A percentile compares a stretch with the other conserved stretches of the same genome.
Evolutionary conservation across 129 eudicot genomes (phyloP).

Genomic region (Scalesia atractyloides): DNA sequence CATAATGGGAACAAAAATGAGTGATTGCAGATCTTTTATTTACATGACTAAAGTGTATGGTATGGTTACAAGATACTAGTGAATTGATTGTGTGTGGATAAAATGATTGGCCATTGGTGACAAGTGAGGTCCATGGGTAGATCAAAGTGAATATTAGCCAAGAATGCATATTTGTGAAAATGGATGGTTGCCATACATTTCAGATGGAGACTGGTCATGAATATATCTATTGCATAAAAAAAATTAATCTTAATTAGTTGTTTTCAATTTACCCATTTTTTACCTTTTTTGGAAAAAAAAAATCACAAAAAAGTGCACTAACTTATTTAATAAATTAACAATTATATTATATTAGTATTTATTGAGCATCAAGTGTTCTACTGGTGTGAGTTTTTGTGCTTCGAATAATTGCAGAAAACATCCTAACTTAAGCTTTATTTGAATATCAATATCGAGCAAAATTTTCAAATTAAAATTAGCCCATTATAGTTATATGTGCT

Average conservation of each 20-base stretch:
- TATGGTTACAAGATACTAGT: not conserved
- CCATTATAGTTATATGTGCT: too few relatives aligned
- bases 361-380: too few relatives aligned
- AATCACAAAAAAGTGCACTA: too few relatives aligned
- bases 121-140: conserved; percentile 29
- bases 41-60: conserved; percentile 8
- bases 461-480: too few relatives aligned
- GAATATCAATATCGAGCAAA: too few relatives aligned
- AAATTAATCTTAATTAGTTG: not conserved
- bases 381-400: too few relatives aligned
- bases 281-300: too few relatives aligned
- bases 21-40: conserved; percentile 1
- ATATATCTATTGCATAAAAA: not conserved
- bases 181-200: conserved; percentile 25
- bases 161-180: conserved; percentile 18
- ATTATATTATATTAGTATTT: too few relatives aligned
- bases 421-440: too few relatives aligned
- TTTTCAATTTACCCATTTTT: too few relatives aligned
- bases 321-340: too few relatives aligned
- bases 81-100: conserved; percentile 22
- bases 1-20: conserved; percentile 16
- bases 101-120: conserved; percentile 26
- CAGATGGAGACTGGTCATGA: conserved; percentile 29
- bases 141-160: conserved; percentile 36
- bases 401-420: too few relatives aligned